phyloP scores from a whole-genome alignment of 2,329 filamentous ascomycete genomes.

The Cladosporium sp. region DNA sequence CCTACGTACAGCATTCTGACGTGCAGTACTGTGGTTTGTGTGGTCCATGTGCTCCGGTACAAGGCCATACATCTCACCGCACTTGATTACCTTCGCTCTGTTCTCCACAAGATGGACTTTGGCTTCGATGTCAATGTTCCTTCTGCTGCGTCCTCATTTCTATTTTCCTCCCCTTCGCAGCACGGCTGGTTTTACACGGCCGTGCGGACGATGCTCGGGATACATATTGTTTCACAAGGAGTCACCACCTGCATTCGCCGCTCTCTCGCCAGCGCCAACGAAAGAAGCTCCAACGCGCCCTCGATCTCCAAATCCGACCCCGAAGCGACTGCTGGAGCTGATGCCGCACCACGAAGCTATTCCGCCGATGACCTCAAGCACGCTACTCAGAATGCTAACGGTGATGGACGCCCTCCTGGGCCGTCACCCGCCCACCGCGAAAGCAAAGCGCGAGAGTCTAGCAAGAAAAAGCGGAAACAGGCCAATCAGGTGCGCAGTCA shows the following conservation, averaged over 20 bases:
- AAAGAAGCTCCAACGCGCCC: conserved; percentile 27
- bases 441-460: conserved; percentile 55
- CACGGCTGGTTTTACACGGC: conserved; percentile 29
- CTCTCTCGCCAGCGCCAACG: conserved; percentile 32
- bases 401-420: conserved; percentile 48
- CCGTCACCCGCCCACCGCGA: conserved; percentile 50
- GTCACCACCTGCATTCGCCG: conserved; percentile 33
- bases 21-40: conserved; percentile 63
- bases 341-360: conserved; percentile 10
- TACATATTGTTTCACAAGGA: conserved; percentile 35
- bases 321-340: conserved; percentile 26
- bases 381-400: conserved; percentile 28
- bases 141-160: conserved; percentile 27
- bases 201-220: conserved; percentile 31
- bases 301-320: conserved; percentile 28
- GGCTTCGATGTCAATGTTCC: conserved; percentile 27
- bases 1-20: conserved; percentile 68
- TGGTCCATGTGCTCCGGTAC: conserved; percentile 50
- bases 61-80: conserved; percentile 42
- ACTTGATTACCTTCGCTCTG: conserved; percentile 34
- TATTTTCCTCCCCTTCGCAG: conserved; percentile 27
- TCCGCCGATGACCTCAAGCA: conserved; percentile 23
- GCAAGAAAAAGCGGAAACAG: conserved; percentile 84
- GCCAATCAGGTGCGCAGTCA: conserved; percentile 85
- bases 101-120: conserved; percentile 33